phyloP scores from a whole-genome alignment of 1,284 basidiomycete species.

The Malassezia psittaci region DNA sequence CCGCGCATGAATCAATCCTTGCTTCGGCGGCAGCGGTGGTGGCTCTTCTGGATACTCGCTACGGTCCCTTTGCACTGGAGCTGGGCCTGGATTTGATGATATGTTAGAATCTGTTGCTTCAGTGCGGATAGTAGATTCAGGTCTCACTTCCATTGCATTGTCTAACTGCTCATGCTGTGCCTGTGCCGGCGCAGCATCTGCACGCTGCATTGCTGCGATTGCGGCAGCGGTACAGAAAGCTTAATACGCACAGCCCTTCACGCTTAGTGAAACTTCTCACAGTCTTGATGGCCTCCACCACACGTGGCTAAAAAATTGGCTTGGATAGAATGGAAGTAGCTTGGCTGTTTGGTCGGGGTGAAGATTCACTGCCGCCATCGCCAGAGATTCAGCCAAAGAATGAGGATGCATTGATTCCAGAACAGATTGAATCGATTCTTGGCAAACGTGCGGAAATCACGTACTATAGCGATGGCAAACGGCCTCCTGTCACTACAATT shows the following conservation, averaged over 20 bases:
- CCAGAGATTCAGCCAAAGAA: constrained; percentile 1
- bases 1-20: not conserved
- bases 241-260: not conserved
- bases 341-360: constrained; percentile 9
- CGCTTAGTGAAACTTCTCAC: not conserved
- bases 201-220: not conserved
- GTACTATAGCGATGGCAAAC: not conserved
- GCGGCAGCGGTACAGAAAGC: not conserved
- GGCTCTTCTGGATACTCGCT: not conserved
- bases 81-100: not conserved
- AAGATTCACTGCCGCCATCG: constrained; percentile 5
- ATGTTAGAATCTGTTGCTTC: not conserved
- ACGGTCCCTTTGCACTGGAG: not conserved
- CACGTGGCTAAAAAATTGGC: not conserved
- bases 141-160: not conserved
- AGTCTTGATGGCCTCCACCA: not conserved
- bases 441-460: constrained; percentile 6
- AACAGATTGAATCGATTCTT: constrained; percentile 9
- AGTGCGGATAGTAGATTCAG: not conserved
- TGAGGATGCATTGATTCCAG: not conserved
- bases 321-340: not conserved
- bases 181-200: not conserved
- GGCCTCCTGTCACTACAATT: not conserved
- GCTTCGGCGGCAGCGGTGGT: not conserved
- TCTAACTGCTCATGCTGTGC: not conserved